Evolutionary conservation across 139 green algal genomes (phyloP).

Genomic region (Closterium sp.): DNA sequence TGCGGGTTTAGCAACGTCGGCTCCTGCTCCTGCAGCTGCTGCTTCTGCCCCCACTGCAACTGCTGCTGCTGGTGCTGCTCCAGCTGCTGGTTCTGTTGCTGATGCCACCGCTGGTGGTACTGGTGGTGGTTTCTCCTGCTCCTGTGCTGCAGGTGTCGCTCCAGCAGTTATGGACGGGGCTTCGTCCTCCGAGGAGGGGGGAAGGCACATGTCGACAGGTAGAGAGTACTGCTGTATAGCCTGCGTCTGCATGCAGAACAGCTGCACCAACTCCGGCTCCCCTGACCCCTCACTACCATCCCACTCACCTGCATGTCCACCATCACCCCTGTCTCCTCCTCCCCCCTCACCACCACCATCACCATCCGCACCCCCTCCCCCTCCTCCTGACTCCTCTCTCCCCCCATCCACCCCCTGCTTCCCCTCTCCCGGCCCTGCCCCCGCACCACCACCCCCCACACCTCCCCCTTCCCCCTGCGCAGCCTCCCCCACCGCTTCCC

Average conservation of each 20-base stretch:
- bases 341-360: constrained; percentile 6
- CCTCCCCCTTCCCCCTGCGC: background rate
- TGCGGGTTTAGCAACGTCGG: too few species aligned
- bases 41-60: background rate
- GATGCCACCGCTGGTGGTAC: background rate
- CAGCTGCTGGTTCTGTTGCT: background rate
- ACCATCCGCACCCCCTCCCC: constrained; percentile 8
- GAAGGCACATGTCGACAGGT: constrained; percentile 57
- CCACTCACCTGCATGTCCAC: background rate
- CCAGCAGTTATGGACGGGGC: background rate
- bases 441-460: background rate
- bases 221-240: constrained; percentile 85
- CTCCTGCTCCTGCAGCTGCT: background rate
- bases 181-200: background rate
- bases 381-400: background rate
- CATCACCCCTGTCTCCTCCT: background rate
- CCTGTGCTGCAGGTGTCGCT: background rate
- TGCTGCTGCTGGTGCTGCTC: background rate
- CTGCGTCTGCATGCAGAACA: constrained; percentile 75
- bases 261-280: constrained; percentile 35
- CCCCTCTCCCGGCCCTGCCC: background rate
- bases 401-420: background rate
- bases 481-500: background rate
- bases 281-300: constrained; percentile 3
- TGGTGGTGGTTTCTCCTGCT: background rate